phyloP scores from a whole-genome alignment of 2,329 filamentous ascomycete species.

The Fusarium sp. region DNA sequence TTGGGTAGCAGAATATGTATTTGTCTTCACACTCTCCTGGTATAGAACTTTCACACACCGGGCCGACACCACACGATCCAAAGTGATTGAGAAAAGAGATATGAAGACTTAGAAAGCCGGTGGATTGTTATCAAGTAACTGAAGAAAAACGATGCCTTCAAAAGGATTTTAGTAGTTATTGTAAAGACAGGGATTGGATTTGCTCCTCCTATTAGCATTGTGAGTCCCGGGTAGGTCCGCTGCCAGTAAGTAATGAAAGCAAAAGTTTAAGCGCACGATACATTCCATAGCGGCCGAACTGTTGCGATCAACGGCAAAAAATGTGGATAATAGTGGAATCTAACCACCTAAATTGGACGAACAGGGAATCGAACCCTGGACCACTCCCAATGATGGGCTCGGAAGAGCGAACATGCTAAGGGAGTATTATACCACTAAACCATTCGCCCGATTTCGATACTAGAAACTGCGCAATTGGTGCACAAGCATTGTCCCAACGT shows the following conservation, averaged over 20 bases:
- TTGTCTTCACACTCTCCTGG: too few relatives aligned
- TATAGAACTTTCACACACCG: too few relatives aligned
- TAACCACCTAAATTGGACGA: constrained; percentile 31
- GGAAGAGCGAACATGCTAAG: constrained; percentile 20
- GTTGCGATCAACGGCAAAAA: neutral
- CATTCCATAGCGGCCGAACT: too few relatives aligned
- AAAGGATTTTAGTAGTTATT: too few relatives aligned
- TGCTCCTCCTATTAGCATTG: rapidly evolving
- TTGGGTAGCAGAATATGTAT: too few relatives aligned
- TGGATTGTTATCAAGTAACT: too few relatives aligned
- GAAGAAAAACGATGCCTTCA: too few relatives aligned
- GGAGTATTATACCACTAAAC: constrained; percentile 42
- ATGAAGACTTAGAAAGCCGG: too few relatives aligned
- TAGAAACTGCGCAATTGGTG: rapidly evolving
- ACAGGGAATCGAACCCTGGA: constrained; percentile 41
- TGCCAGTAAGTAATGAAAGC: neutral
- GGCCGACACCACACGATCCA: too few relatives aligned
- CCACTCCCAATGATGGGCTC: constrained; percentile 25
- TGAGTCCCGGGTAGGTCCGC: neutral
- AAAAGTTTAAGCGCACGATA: neutral
- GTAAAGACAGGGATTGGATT: too few relatives aligned
- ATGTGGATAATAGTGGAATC: constrained; percentile 20
- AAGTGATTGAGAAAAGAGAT: too few relatives aligned
- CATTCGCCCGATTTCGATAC: constrained; percentile 30
- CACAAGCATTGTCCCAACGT: too few relatives aligned